Evolutionary conservation across 495 filamentous ascomycete genomes (phyloP), one percentile per base, ranked within the genome.

Genomic region (Amniculicola lignicola): DNA sequence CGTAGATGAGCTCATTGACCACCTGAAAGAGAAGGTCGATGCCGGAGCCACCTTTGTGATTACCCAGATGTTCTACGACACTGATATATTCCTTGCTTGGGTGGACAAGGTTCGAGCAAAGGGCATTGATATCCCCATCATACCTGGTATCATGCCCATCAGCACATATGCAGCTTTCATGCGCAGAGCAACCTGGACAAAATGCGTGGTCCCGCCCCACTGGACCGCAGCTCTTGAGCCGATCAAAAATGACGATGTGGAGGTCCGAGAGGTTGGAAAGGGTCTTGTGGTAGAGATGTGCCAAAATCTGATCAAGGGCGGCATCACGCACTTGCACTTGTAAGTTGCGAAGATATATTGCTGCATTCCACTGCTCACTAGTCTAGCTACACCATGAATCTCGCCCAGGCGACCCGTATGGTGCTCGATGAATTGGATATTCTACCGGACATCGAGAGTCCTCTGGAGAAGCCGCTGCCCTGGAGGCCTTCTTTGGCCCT

Each of bases 51-150:
- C 88, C 9, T 96, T 96, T 70, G 83, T 99, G 42, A 85, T 99
- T 46, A 97, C 94, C 0, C 94, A 99, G 75, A 99, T 99, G 94
- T 96, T 96, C 72, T 99, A 99, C 73, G 91, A 97, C 69, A 90
- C 83, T 22, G 92, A 99, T 63, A 90, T 88, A 64, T 99, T 97
- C 72, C 71, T 97, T 25, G 76, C 79, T 36, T 99, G 94, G 94
- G 88, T 95, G 27, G 70, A 80, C 50, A 92, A 88, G 69, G 87
- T 87, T 49, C 82, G 90, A 29, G 90, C 81, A 21, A 82, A 80
- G 66, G 94, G 94, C 18, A 90, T 99, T 67, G 84, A 74, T 16
- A 79, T 95, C 21, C 92, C 94, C 21, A 95, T 99, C 64, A 83
- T 99, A 23, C 94, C 94, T 0, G 94, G 94, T 36, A 96, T 99